Base-by-base conservation (phyloP, 2,329 filamentous ascomycete species). In the Fusarium udum region DNA sequence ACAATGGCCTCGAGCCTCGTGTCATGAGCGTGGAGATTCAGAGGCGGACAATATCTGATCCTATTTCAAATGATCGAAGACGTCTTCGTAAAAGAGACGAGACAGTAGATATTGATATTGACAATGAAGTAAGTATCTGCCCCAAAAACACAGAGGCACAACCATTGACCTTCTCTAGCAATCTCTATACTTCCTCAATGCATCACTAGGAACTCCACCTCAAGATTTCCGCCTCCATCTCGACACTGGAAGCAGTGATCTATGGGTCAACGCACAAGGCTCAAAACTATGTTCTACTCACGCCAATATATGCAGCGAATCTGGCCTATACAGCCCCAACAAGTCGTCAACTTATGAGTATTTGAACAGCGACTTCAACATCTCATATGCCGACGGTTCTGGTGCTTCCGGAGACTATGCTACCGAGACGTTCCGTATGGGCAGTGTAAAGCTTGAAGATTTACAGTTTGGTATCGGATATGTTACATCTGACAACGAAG, bases 361-460 rank as follows among this genome's bases (percentile, higher is more conserved):
- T 79, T 82, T 97, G 61, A 91, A 90, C 71, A 91, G 89, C 78
- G 86, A 90, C 68, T 97, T 98, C 85, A 95, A 95, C 83, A 97
- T 97, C 72, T 91, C 91, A 3, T 97, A 97, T 75, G 92, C 93
- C 45, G 95, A 97, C 82, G 93, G 93, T 51, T 93, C 93, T 1
- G 90, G 91, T 10, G 93, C 94, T 1, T 80, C 84, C 3, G 95
- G 95, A 39, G 93, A 96, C 81, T 97, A 97, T 80, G 93, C 90
- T 6, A 91, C 88, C 9, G 95, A 98, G 78, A 92, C 87, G 0
- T 83, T 97, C 64, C 84, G 82, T 9, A 84, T 95, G 60, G 90
- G 88, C 18, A 84, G 83, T 28, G 80, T 86, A 36, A 86, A 81
- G 3, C 75, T 95, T 37, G 72, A 84, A 7, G 81, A 84, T 63